A percentile compares a stretch with the other conserved stretches of the same genome.
Conservation (phyloP, 2,329 filamentous ascomycete species). For the Aspergillus ruber region DNA sequence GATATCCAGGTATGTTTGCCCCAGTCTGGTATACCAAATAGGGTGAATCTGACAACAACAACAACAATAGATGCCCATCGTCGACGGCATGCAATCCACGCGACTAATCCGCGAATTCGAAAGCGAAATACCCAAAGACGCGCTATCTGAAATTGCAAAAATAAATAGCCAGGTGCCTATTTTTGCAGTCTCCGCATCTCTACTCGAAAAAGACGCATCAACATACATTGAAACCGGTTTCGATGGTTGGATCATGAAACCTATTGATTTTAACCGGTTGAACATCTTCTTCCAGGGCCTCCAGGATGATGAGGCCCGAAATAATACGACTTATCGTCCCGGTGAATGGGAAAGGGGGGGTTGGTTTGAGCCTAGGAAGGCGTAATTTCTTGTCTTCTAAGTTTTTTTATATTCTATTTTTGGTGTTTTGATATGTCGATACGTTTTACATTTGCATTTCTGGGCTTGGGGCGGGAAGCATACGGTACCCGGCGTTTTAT, state of each 20-base stretch:
- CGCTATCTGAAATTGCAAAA: conserved; percentile 54
- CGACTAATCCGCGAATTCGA: conserved; percentile 77
- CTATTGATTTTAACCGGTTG: conserved; percentile 72
- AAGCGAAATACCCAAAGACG: conserved; percentile 44
- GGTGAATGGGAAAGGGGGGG: conserved; percentile 81
- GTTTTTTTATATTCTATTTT: background rate
- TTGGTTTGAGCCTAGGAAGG: conserved; percentile 56
- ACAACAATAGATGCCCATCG: conserved; percentile 74
- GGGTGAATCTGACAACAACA: conserved; percentile 28
- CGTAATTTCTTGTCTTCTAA: background rate
- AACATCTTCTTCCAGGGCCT: conserved; percentile 64
- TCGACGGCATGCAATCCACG: conserved; percentile 77
- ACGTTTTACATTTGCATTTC: background rate
- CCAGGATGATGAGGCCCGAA: conserved; percentile 52
- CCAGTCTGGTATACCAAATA: background rate
- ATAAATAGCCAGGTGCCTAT: conserved; percentile 67
- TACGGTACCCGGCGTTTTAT: too few relatives aligned
- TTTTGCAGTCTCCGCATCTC: conserved; percentile 76
- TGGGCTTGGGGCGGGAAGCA: background rate
- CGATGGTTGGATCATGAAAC: conserved; percentile 86
- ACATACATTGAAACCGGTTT: conserved; percentile 72
- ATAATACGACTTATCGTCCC: conserved; percentile 60
- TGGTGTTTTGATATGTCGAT: background rate
- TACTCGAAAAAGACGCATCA: conserved; percentile 62
- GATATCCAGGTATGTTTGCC: conserved; percentile 70